A percentile compares a stretch with the other conserved stretches of the same genome.
These are phyloP conservation scores for Santalum album DNA, from an alignment of 164 flowering plant genomes.

Conservation along the genomic window DNA sequence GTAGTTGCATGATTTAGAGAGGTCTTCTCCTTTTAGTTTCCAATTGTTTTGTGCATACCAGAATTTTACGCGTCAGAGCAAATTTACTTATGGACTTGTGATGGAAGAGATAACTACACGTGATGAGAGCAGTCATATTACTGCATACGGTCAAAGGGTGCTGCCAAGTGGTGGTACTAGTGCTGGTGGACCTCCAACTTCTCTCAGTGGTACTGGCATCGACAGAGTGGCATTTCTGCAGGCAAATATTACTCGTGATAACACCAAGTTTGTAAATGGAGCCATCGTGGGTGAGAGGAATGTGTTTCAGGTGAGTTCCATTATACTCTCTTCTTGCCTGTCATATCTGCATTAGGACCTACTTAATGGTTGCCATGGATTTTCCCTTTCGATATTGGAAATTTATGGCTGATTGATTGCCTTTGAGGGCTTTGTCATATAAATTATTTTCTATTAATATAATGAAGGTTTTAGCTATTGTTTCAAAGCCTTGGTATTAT, in stretches of 20 bases:
- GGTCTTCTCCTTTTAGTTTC: background rate
- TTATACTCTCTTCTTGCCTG: background rate
- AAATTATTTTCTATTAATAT: too few species aligned
- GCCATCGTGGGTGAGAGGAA: slow-evolving; percentile 90
- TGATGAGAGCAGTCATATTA: slow-evolving; percentile 88
- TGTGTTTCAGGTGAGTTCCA: slow-evolving; percentile 80
- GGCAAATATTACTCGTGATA: slow-evolving; percentile 94
- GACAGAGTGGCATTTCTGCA: slow-evolving; percentile 88
- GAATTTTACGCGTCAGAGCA: slow-evolving; percentile 94
- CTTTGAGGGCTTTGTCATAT: too few species aligned
- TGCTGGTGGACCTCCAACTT: slow-evolving; percentile 89
- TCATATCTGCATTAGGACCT: too few species aligned
- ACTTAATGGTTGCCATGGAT: too few species aligned
- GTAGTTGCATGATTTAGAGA: background rate
- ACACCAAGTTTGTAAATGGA: slow-evolving; percentile 91
- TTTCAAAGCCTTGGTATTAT: too few species aligned
- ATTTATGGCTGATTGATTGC: too few species aligned
- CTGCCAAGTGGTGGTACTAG: slow-evolving; percentile 91
- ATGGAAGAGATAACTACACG: slow-evolving; percentile 97
- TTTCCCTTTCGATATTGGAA: too few species aligned
- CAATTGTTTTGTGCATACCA: slow-evolving; percentile 15
- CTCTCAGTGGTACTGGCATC: slow-evolving; percentile 93
- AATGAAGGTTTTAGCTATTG: too few species aligned
- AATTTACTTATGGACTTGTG: slow-evolving; percentile 92
- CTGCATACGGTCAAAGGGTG: slow-evolving; percentile 76